Base-by-base conservation (phyloP, 2,329 filamentous ascomycete species). In the Pseudocercospora cruenta region DNA sequence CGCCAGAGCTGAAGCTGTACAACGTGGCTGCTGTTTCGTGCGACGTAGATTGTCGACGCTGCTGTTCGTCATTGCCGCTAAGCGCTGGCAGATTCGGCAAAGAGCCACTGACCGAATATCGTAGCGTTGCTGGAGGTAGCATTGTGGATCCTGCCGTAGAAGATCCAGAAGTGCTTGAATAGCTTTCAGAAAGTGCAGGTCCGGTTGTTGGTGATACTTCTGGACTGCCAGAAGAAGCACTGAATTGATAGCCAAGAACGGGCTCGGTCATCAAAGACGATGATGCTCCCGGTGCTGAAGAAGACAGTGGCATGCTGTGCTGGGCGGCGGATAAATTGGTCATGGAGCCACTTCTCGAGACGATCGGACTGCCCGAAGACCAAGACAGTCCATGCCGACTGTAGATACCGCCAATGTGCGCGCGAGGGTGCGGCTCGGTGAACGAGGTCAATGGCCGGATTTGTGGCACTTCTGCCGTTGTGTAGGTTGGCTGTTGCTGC, bases 341-440 rank as follows among this genome's bases (percentile, higher is more conserved):
- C 55, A 64, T 55, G 0, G 70, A 69, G 14, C 53, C 68, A 54
- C 22, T 59, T 19, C 67, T 69, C 22, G 71, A 60, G 16, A 33
- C 49, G 10, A 63, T n/a, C 19, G 67, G 62, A 19, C 26, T 70
- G 8, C 70, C 71, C 9, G 55, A 60, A 21, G 71, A 70, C 74
- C 74, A 76, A 9, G 72, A 70, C 74, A 76, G 73, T 24, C 74
- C 72, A 22, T 69, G 70, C 24, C 74, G 72, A 59, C 73, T 75
- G 64, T 76, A 68, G 16, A 75, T 71, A 47, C 73, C 74, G 53
- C 70, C 70, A 16, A 74, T 70, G 47, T 73, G 72, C 14, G 64
- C 68, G 14, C 71, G 69, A 36, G 65, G 62, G 54, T 70, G 67
- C 36, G 67, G 66, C 36, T 72, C 73, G 12, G 62, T 66, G 64